Conservation (phyloP, 2,329 filamentous ascomycete species). For the Davidsoniella neocaledoniae region DNA sequence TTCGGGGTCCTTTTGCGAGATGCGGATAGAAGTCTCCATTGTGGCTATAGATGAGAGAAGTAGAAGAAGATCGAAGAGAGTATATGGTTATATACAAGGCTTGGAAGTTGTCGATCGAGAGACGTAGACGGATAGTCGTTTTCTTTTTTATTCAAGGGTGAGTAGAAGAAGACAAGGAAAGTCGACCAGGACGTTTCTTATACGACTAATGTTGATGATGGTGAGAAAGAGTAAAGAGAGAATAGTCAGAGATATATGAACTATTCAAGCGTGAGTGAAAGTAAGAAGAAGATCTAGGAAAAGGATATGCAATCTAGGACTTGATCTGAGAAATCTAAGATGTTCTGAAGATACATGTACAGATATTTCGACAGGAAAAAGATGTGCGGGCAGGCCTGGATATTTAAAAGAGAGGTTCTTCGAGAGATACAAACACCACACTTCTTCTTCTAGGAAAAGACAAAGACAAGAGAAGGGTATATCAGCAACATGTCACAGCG, state of each 20-base stretch:
- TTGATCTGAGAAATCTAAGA: neutral
- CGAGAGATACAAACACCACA: no score
- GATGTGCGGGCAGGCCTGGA: no score
- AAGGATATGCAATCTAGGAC: neutral
- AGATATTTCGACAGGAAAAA: neutral
- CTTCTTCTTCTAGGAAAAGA: no score
- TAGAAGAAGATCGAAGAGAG: neutral
- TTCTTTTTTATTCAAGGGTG: neutral
- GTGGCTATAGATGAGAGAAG: neutral
- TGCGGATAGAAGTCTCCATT: conserved; percentile 6
- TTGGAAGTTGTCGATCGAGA: neutral
- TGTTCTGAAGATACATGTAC: neutral
- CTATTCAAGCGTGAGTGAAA: neutral
- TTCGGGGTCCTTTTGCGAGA: conserved; percentile 15
- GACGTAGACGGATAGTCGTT: neutral
- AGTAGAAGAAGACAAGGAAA: neutral
- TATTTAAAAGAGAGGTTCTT: no score
- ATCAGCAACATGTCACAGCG: no score
- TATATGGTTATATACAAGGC: neutral
- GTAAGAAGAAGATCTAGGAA: neutral
- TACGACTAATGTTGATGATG: neutral
- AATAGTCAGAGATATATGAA: neutral
- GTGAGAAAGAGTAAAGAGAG: neutral
- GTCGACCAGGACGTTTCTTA: neutral
- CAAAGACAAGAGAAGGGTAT: no score